These are phyloP conservation scores for Physcomitrium patens DNA, from an alignment of 225 moss, liverwort and hornwort genomes.

Conservation along the genomic window DNA sequence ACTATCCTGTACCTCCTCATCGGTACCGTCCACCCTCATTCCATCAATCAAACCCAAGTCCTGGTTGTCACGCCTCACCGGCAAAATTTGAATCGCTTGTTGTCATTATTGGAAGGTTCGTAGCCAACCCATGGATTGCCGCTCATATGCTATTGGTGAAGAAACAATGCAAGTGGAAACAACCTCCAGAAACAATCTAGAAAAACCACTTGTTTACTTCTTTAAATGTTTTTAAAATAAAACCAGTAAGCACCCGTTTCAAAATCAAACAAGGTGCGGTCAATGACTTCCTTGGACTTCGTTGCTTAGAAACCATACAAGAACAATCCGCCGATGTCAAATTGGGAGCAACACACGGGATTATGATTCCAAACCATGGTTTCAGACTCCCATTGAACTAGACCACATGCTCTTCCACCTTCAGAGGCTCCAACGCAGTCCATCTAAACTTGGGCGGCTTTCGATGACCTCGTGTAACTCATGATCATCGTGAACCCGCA, in stretches of 20 bases:
- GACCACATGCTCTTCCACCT: slow-evolving; percentile 7
- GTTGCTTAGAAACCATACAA: background rate
- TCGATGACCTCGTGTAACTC: background rate
- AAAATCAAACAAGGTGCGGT: no score
- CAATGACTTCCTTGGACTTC: no score
- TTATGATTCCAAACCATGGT: slow-evolving; percentile 13
- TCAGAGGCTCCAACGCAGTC: background rate
- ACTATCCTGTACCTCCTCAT: background rate
- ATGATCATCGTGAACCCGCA: background rate
- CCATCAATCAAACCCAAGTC: background rate
- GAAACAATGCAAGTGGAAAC: slow-evolving; percentile 5
- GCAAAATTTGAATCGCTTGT: background rate
- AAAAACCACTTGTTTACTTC: background rate
- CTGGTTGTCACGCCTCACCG: no score
- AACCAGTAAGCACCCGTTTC: no score
- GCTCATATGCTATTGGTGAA: background rate
- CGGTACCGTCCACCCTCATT: slow-evolving; percentile 8
- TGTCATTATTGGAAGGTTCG: slow-evolving; percentile 26
- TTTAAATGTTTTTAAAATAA: no score
- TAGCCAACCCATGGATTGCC: slow-evolving; percentile 9
- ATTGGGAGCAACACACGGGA: background rate
- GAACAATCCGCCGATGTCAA: background rate
- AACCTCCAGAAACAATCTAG: slow-evolving; percentile 3
- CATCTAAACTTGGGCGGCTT: slow-evolving; percentile 18
- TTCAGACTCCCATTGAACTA: background rate